Percentiles rank a stretch among this genome's conserved stretches.
Evolutionary conservation across 108 stramenopile species (phyloP).

Genomic region (Conticribra weissflogii): DNA sequence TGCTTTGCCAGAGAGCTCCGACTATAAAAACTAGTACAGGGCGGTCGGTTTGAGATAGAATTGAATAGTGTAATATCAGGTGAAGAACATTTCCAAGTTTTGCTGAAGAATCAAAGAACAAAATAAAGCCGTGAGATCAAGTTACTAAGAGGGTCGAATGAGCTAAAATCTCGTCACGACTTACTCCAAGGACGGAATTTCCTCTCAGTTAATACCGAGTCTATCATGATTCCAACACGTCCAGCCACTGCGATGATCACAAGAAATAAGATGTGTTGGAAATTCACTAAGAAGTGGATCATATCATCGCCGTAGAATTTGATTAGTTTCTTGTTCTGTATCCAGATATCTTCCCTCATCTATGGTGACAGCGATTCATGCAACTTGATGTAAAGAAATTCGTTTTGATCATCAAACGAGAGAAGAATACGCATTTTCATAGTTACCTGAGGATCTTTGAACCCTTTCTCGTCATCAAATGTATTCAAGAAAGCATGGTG

Average conservation of each 20-base stretch:
- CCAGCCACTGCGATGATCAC: slow-evolving; percentile 28
- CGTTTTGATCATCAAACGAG: background rate
- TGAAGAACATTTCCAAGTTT: slow-evolving; percentile 31
- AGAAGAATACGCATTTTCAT: background rate
- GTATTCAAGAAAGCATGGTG: slow-evolving; percentile 40
- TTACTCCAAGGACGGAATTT: slow-evolving; percentile 38
- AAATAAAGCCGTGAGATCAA: too few species aligned
- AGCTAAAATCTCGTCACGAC: too few species aligned
- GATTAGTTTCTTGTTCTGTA: slow-evolving; percentile 31
- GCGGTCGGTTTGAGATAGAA: slow-evolving; percentile 21
- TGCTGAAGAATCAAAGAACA: background rate
- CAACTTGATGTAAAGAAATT: background rate
- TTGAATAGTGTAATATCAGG: slow-evolving; percentile 25
- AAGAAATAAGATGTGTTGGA: slow-evolving; percentile 36
- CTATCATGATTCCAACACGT: slow-evolving; percentile 34
- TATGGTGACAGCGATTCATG: too few species aligned
- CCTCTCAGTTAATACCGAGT: slow-evolving; percentile 33
- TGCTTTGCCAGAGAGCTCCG: slow-evolving; percentile 17
- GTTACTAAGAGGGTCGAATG: too few species aligned
- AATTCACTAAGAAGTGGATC: slow-evolving; percentile 34
- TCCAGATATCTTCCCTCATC: slow-evolving; percentile 42
- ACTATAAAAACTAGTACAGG: slow-evolving; percentile 20
- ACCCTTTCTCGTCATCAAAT: slow-evolving; percentile 21
- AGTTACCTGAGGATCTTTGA: slow-evolving; percentile 41
- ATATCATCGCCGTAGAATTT: slow-evolving; percentile 27